Percentiles rank a stretch among this genome's conserved stretches.
Evolutionary conservation across 2,329 filamentous ascomycete species (phyloP).

Genomic region (Cadophora sp.): DNA sequence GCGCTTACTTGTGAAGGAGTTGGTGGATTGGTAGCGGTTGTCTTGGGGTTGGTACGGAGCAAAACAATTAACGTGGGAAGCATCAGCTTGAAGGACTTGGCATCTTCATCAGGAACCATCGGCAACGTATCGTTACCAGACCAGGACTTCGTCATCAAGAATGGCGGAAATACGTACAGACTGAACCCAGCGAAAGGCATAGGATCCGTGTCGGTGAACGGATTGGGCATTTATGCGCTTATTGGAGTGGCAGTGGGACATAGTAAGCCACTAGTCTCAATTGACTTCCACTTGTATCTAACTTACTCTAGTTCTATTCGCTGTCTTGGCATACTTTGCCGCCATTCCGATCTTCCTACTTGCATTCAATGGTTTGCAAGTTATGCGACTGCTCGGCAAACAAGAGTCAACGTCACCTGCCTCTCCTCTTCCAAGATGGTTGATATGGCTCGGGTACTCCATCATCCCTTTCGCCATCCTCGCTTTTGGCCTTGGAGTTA

Average conservation of each 20-base stretch:
- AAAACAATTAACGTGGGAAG: constrained; percentile 35
- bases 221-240: constrained; percentile 9
- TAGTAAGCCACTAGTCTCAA: constrained; percentile 8
- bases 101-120: not conserved
- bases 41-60: constrained; percentile 40
- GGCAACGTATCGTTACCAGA: constrained; percentile 21
- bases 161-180: constrained; percentile 21
- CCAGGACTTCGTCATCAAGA: constrained; percentile 22
- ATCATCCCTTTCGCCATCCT: constrained; percentile 10
- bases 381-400: not conserved
- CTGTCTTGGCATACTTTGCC: constrained; percentile 15
- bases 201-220: constrained; percentile 16
- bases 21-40: constrained; percentile 44
- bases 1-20: constrained; percentile 46
- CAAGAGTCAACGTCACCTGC: not conserved
- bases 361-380: not conserved
- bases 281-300: not conserved
- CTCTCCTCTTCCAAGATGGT: constrained; percentile 4
- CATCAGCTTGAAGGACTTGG: constrained; percentile 1
- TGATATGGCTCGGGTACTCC: not conserved
- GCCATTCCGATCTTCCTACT: constrained; percentile 21
- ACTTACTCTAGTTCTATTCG: constrained; percentile 16
- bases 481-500: constrained; percentile 4
- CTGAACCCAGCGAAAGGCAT: constrained; percentile 19
- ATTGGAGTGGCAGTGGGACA: constrained; percentile 18